phyloP scores from a whole-genome alignment of 2,329 filamentous ascomycete species.

The Alternaria sp. region DNA sequence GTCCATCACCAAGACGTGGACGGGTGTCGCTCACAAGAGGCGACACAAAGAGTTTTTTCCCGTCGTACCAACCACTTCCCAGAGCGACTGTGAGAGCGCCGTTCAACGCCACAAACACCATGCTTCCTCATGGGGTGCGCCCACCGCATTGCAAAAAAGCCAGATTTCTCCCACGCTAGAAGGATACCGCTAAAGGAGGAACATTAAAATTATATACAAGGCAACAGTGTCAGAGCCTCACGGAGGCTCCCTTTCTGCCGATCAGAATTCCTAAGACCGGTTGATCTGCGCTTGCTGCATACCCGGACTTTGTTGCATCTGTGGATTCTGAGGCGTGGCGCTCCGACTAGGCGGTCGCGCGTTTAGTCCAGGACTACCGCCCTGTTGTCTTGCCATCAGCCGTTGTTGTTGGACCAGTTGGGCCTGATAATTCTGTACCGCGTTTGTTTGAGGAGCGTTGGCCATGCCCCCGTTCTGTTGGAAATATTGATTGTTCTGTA shows the following conservation, averaged over 20 bases:
- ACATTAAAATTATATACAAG: constrained; percentile 46
- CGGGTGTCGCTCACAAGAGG: constrained; percentile 9
- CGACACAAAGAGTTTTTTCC: constrained; percentile 1
- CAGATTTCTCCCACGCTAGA: constrained; percentile 17
- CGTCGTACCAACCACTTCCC: neutral
- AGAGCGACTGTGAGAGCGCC: constrained; percentile 13
- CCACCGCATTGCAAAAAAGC: constrained; percentile 5
- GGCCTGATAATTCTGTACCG: constrained; percentile 49
- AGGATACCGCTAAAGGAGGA: constrained; percentile 28
- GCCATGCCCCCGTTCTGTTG: constrained; percentile 42
- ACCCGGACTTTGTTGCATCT: constrained; percentile 47
- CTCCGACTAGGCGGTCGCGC: constrained; percentile 48
- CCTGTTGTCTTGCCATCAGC: constrained; percentile 46
- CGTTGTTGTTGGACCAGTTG: constrained; percentile 51
- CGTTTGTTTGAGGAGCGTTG: constrained; percentile 43
- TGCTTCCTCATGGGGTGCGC: constrained; percentile 12
- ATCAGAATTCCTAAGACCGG: constrained; percentile 21
- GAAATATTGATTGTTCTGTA: constrained; percentile 47
- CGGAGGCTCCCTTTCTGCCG: constrained; percentile 22
- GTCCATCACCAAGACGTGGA: constrained; percentile 1
- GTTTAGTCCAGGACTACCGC: constrained; percentile 44
- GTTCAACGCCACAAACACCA: constrained; percentile 21
- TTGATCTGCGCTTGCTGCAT: constrained; percentile 46
- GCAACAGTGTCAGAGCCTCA: constrained; percentile 27
- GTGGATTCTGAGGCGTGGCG: constrained; percentile 50